Evolutionary conservation across 2,329 filamentous ascomycete species (phyloP).

Genomic region (Aspergillus sp.): DNA sequence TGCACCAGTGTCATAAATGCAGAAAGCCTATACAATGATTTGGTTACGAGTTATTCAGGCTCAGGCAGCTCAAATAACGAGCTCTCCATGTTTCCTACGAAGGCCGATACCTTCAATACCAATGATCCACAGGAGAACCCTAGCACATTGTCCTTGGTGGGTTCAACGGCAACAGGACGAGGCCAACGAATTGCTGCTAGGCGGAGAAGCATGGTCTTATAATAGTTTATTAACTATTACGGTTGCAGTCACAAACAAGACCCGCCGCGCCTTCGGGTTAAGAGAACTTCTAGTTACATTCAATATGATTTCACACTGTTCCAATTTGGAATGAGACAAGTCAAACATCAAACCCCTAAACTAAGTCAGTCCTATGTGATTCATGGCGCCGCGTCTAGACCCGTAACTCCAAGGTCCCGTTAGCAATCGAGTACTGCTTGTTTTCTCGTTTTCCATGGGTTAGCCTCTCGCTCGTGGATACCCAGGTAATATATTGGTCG

Average conservation of each 20-base stretch:
- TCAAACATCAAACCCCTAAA: neutral
- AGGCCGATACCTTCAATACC: neutral
- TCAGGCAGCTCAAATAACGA: neutral
- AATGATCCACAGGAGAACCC: conserved; percentile 10
- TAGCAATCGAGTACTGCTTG: neutral
- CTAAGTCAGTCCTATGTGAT: neutral
- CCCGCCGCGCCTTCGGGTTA: neutral
- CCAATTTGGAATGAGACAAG: neutral
- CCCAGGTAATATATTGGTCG: neutral
- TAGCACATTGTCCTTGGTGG: conserved; percentile 15
- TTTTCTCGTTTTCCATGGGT: neutral
- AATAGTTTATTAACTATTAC: neutral
- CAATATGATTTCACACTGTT: neutral
- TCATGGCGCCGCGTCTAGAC: too few species aligned
- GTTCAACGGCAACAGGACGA: conserved; percentile 20
- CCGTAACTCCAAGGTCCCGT: too few species aligned
- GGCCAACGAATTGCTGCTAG: conserved; percentile 34
- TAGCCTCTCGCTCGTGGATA: neutral
- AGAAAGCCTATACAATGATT: neutral
- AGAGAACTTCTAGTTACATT: neutral
- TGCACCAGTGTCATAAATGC: neutral
- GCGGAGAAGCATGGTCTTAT: conserved; percentile 44
- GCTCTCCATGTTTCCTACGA: neutral
- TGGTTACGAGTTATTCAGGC: neutral
- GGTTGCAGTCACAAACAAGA: neutral